Percentiles rank a stretch among this genome's conserved stretches.
Evolutionary conservation across 176 grass and related monocot genomes (phyloP).

Genomic region (Tillandsia fasciculata): DNA sequence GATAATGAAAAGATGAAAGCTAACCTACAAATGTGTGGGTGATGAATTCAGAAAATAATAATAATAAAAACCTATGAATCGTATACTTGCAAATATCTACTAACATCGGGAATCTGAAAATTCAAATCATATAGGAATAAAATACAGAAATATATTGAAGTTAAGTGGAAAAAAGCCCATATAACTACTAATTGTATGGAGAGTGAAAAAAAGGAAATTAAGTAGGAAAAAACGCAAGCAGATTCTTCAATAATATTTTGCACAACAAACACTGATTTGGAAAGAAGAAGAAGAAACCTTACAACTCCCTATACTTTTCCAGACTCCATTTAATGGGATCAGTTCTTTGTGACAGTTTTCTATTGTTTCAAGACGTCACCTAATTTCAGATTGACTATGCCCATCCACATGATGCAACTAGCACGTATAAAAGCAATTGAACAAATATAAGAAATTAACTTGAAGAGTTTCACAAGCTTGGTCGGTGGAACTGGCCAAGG

Average conservation of each 20-base stretch:
- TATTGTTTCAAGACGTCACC: constrained; percentile 38
- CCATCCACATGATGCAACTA: constrained; percentile 92
- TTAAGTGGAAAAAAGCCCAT: background rate
- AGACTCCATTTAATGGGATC: constrained; percentile 52
- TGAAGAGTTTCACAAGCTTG: no score
- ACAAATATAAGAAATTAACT: background rate
- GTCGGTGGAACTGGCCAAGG: no score
- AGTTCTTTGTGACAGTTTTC: constrained; percentile 43
- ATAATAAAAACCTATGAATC: no score
- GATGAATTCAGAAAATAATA: no score
- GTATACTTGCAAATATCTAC: no score
- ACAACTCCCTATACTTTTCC: constrained; percentile 64
- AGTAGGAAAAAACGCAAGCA: background rate
- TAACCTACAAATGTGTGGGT: no score
- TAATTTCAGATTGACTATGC: constrained; percentile 57
- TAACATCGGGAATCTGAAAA: no score
- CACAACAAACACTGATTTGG: background rate
- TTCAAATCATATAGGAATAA: no score
- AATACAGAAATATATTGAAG: background rate
- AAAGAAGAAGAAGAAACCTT: constrained; percentile 6
- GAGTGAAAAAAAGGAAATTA: background rate
- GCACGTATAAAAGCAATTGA: constrained; percentile 2
- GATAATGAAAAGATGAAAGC: no score
- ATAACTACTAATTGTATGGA: background rate
- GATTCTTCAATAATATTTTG: background rate